Percentiles rank a stretch among this genome's conserved stretches.
phyloP scores from a whole-genome alignment of 768 basidiomycete species.

The Suillus cothurnatus region DNA sequence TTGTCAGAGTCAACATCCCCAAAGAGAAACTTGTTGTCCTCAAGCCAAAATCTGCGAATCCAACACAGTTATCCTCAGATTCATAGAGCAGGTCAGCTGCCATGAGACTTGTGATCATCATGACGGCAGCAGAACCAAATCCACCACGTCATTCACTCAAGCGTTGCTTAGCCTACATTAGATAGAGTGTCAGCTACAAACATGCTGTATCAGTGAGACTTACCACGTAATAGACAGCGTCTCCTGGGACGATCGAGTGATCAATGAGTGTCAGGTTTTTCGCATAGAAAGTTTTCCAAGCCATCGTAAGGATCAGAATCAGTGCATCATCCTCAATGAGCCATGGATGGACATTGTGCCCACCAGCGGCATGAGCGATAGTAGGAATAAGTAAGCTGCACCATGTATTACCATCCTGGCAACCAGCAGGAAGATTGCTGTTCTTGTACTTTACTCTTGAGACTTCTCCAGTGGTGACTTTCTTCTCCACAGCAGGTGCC shows the following conservation, averaged over 20 bases:
- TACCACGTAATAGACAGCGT: not conserved
- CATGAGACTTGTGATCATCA: conserved; percentile 1
- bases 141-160: conserved; percentile 2
- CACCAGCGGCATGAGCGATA: not conserved
- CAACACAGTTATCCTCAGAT: not conserved
- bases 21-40: conserved; percentile 2
- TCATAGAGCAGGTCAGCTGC: not conserved
- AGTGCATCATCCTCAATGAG: not conserved
- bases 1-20: not conserved
- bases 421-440: not conserved
- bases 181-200: not conserved
- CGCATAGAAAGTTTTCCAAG: not conserved
- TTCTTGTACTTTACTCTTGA: not conserved
- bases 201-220: not conserved
- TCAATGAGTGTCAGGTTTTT: not conserved
- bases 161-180: conserved; percentile 1
- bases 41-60: not conserved
- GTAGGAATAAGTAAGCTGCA: not conserved
- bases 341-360: not conserved
- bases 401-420: not conserved
- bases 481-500: not conserved
- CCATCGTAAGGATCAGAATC: not conserved
- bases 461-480: not conserved
- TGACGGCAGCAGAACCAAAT: conserved; percentile 1
- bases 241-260: not conserved